Percentiles rank a stretch among this genome's conserved stretches.
Conservation (phyloP, 495 filamentous ascomycete species). For the Alectoria sarmentosa region DNA sequence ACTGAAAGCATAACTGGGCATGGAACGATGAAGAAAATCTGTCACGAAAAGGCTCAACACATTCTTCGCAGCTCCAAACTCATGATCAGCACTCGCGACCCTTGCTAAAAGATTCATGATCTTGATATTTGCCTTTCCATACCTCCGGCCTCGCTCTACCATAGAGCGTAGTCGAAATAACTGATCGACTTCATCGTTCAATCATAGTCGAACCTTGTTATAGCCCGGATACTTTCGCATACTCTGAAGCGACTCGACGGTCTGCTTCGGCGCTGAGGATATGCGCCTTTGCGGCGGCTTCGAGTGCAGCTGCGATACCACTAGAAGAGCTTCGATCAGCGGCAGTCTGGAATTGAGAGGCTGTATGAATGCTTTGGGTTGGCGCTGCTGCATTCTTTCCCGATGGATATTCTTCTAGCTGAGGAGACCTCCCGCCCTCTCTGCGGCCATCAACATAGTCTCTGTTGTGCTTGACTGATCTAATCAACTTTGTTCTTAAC, state of each 20-base stretch:
- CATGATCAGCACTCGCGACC: too few relatives aligned
- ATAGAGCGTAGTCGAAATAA: too few relatives aligned
- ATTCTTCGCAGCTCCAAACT: too few relatives aligned
- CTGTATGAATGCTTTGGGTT: neutral
- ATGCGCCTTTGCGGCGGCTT: slow-evolving; percentile 20
- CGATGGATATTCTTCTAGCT: neutral
- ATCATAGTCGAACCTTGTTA: too few relatives aligned
- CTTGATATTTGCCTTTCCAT: too few relatives aligned
- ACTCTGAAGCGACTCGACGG: slow-evolving; percentile 3
- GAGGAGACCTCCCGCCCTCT: neutral
- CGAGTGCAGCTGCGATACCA: slow-evolving; percentile 3
- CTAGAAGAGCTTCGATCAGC: neutral
- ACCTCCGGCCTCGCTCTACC: too few relatives aligned
- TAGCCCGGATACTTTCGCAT: neutral
- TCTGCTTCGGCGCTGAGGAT: slow-evolving; percentile 18
- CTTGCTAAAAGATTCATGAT: too few relatives aligned
- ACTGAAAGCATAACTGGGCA: too few relatives aligned
- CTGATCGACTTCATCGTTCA: too few relatives aligned
- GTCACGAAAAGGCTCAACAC: too few relatives aligned
- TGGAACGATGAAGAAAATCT: too few relatives aligned
- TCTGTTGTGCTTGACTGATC: too few relatives aligned
- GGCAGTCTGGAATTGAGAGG: neutral
- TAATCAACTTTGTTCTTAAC: neutral
- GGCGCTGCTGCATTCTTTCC: neutral
- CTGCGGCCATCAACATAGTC: neutral